Evolutionary conservation across 345 rosid species (phyloP).

Genomic region (Populus pruinosa): DNA sequence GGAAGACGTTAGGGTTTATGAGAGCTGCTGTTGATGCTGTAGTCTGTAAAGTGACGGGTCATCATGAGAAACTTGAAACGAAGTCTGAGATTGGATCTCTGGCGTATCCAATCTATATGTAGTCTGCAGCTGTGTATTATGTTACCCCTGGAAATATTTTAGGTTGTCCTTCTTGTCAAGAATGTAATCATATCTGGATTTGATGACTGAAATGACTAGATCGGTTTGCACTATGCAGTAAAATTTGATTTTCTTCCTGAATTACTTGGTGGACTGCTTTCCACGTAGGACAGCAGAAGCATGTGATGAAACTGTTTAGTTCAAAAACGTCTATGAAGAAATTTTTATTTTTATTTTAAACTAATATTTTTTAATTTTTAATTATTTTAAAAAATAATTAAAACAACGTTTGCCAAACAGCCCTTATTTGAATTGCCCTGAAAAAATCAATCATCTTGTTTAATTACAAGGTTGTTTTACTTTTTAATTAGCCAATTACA

Average conservation of each 20-base stretch:
- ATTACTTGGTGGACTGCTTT: background rate
- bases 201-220: constrained; percentile 8
- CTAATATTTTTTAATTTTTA: no score
- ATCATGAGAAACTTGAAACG: constrained; percentile 9
- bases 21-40: background rate
- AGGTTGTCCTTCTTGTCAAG: background rate
- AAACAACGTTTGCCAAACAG: no score
- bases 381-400: no score
- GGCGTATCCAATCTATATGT: background rate
- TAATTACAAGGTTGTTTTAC: no score
- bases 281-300: no score
- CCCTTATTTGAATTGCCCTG: no score
- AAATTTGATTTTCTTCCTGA: background rate
- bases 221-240: background rate
- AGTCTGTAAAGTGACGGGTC: background rate
- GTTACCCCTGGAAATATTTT: background rate
- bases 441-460: no score
- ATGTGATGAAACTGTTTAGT: background rate
- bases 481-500: no score
- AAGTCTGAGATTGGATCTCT: background rate
- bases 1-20: background rate
- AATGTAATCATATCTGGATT: constrained; percentile 7
- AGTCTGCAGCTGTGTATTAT: constrained; percentile 4
- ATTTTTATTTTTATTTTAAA: no score
- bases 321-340: no score